Conservation (phyloP, 352 stramenopile genomes). For the Globisporangium alternatum region DNA sequence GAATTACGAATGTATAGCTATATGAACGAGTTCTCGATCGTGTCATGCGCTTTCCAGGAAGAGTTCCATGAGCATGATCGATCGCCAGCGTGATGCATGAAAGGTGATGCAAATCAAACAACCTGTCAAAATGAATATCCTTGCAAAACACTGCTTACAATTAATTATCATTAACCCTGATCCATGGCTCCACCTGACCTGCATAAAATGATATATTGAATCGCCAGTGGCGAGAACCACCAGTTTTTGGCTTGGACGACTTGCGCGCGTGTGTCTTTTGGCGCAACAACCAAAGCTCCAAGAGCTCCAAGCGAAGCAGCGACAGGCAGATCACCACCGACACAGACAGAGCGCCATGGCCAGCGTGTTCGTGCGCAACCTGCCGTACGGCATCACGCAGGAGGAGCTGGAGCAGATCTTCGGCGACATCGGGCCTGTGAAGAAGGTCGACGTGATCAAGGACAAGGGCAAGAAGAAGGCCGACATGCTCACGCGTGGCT, state of each 20-base stretch:
- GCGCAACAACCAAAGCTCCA: slow-evolving; percentile 12
- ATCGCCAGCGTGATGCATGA: neutral
- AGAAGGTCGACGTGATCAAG: slow-evolving; percentile 88
- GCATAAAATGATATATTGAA: slow-evolving; percentile 6
- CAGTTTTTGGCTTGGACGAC: slow-evolving; percentile 8
- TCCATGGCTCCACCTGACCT: neutral
- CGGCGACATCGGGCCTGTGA: slow-evolving; percentile 75
- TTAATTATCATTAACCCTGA: neutral
- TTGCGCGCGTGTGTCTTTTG: slow-evolving; percentile 9
- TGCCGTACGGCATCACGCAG: slow-evolving; percentile 83
- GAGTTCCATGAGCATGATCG: neutral
- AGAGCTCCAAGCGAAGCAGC: neutral
- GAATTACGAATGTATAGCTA: slow-evolving; percentile 17
- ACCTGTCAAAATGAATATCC: slow-evolving; percentile 5
- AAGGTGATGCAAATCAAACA: neutral
- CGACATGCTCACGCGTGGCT: slow-evolving; percentile 78
- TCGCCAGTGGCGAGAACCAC: slow-evolving; percentile 13
- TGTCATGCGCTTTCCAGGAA: neutral
- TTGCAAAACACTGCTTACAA: neutral
- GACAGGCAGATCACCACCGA: neutral
- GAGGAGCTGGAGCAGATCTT: slow-evolving; percentile 84
- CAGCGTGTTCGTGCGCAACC: slow-evolving; percentile 84
- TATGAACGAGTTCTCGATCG: neutral
- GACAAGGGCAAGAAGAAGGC: slow-evolving; percentile 84
- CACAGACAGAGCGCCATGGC: slow-evolving; percentile 25